These are phyloP conservation scores for Ustilago shanxiensis DNA, from an alignment of 1,284 basidiomycete species.

Conservation along the genomic window DNA sequence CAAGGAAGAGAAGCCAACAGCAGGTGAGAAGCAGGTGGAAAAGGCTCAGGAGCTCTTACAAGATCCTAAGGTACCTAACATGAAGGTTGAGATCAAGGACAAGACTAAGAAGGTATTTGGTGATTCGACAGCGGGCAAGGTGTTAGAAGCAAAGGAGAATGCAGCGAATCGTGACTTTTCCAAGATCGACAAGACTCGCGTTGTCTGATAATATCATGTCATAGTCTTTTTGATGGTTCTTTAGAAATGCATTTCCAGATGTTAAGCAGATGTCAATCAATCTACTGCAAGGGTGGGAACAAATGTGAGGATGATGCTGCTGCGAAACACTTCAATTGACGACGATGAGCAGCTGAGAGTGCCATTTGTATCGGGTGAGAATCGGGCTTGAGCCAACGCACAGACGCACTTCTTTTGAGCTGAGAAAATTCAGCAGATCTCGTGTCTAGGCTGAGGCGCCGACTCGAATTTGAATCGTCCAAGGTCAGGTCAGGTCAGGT, in stretches of 20 bases:
- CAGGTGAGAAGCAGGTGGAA: constrained; percentile 35
- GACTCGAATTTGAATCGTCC: too few species aligned
- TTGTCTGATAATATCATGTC: constrained; percentile 22
- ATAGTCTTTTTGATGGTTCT: background rate
- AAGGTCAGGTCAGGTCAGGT: background rate
- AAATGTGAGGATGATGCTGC: background rate
- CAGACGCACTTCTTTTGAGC: background rate
- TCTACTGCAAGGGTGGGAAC: background rate
- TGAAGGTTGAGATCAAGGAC: constrained; percentile 31
- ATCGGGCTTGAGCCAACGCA: constrained; percentile 9
- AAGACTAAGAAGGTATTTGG: constrained; percentile 46
- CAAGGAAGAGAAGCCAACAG: constrained; percentile 16
- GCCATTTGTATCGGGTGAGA: background rate
- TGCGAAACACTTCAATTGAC: too few species aligned
- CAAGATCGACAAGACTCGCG: constrained; percentile 44
- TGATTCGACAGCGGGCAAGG: constrained; percentile 21
- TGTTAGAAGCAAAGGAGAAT: constrained; percentile 38
- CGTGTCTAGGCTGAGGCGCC: too few species aligned
- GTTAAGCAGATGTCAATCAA: background rate
- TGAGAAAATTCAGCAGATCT: background rate
- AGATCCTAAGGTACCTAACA: constrained; percentile 36
- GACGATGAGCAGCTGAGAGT: too few species aligned
- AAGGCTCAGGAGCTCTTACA: constrained; percentile 27
- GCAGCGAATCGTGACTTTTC: constrained; percentile 39
- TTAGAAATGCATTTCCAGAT: background rate